Base-by-base conservation (phyloP, 2,329 filamentous ascomycete genomes). In the Cladophialophora chaetospira region DNA sequence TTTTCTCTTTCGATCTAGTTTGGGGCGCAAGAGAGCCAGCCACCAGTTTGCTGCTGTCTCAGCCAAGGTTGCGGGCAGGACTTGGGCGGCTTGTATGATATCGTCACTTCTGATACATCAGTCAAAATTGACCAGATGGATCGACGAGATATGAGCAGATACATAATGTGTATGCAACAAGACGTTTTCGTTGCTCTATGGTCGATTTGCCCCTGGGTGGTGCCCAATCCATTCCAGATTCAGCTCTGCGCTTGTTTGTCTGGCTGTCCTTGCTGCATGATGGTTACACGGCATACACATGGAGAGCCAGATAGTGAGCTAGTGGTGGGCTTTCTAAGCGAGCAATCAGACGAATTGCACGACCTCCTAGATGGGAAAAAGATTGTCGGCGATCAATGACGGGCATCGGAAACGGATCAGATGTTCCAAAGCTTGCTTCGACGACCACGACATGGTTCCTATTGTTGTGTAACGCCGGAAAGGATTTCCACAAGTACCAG, bases 331-430 rank as follows among this genome's bases (percentile, higher is more conserved):
- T 3, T 5, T 17, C 6, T 28, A 15, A 28, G 10, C 19, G 42
- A 44, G 19, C 21, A 28, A 44, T 40, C 36, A 40, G 36, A n/a
- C 6, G 36, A 19, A 21, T 15, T 40, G 36, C 15, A 40, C 36
- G 36, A 53, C 38, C 44, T 19, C 49, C 49, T 19, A 53, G 49
- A 53, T 29, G 45, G 49, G 49, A 15, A 53, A 53, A 53, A 45
- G 49, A 53, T 53, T 51, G 23, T 51, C 48, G 15, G 43, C 9
- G n/a, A 28, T 33, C 15, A 40, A 40, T 40, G 36, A 40, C 36
- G 23, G 36, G 36, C 36, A 40, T 35, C 38, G 40, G 38, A 43
- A 51, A 51, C 5, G 48, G 38, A 28, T 17, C 49, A 28, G 49
- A 29, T 25, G 26, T 43, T 23, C 49, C 40, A 25, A 53, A 53